Evolutionary conservation across 2,329 filamentous ascomycete genomes (phyloP).

Genomic region (Thelonectria rubi): DNA sequence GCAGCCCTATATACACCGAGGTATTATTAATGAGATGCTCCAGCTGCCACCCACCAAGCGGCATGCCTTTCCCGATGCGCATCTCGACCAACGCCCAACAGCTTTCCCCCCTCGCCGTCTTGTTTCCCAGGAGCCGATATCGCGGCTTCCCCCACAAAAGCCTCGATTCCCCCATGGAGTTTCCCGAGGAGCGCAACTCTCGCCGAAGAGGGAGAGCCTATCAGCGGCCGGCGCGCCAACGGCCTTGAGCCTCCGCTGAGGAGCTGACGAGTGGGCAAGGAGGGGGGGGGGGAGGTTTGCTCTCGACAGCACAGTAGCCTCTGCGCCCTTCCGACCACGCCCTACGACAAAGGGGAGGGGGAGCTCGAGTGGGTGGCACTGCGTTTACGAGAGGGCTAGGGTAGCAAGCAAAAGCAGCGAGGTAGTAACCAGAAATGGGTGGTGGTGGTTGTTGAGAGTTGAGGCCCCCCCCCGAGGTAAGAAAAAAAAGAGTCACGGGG

Average conservation of each 20-base stretch:
- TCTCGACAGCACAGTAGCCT: not conserved
- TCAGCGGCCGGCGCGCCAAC: conserved; percentile 2
- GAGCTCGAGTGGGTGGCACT: conserved; percentile 7
- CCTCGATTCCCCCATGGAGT: not conserved
- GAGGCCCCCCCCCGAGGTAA: not conserved
- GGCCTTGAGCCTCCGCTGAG: conserved; percentile 14
- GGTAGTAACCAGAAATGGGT: too few species aligned
- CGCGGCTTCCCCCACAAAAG: conserved; percentile 21
- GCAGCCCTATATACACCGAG: conserved; percentile 31
- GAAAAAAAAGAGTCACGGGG: conserved; percentile 15
- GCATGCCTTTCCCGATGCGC: conserved; percentile 8
- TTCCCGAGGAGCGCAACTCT: not conserved
- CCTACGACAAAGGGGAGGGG: not conserved
- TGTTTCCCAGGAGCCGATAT: conserved; percentile 20
- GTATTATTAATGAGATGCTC: conserved; percentile 6
- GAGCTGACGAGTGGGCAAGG: not conserved
- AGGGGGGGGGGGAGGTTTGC: not conserved
- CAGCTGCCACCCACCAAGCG: not conserved
- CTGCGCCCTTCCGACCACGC: conserved; percentile 5
- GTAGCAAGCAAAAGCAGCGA: not conserved
- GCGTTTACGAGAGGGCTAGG: too few species aligned
- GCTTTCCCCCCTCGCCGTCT: not conserved
- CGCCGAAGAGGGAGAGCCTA: not conserved
- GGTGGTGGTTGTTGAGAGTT: not conserved
- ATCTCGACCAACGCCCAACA: not conserved